Evolutionary conservation across 2,329 filamentous ascomycete species (phyloP).

Genomic region (Monilinia fructigena): DNA sequence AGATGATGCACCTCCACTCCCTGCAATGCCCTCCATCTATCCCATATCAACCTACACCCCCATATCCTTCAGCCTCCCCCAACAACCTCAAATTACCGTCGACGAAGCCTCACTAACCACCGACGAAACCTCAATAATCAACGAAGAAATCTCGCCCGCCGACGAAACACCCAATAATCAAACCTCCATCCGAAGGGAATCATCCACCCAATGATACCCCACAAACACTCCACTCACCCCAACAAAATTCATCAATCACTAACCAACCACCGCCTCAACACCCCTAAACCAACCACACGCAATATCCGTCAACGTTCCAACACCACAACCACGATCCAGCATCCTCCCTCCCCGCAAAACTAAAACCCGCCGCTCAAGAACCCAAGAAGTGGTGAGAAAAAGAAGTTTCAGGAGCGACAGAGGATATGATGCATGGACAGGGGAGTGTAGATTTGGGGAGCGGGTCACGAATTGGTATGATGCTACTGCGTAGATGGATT

Average conservation of each 20-base stretch:
- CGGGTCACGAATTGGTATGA: slow-evolving; percentile 15
- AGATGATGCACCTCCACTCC: slow-evolving; percentile 4
- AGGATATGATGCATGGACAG: not conserved
- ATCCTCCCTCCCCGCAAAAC: not conserved
- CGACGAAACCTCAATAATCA: too few species aligned
- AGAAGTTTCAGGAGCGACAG: not conserved
- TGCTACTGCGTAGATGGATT: slow-evolving; percentile 1
- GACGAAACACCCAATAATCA: not conserved
- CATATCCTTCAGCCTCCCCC: not conserved
- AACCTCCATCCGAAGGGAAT: too few species aligned
- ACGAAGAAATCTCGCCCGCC: not conserved
- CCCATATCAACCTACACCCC: not conserved
- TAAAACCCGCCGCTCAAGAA: not conserved
- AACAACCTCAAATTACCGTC: not conserved
- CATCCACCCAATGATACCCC: too few species aligned
- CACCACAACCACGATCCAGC: not conserved
- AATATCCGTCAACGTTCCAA: too few species aligned
- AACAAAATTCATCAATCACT: too few species aligned
- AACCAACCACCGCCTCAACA: too few species aligned
- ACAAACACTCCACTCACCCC: too few species aligned
- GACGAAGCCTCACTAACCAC: not conserved
- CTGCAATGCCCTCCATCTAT: slow-evolving; percentile 3
- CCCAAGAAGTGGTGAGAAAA: not conserved
- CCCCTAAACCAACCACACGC: not conserved
- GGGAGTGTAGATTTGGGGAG: slow-evolving; percentile 3